Percentiles rank a stretch among this genome's conserved stretches.
phyloP scores from a whole-genome alignment of 805 yeast species.

The Spathaspora passalidarum region DNA sequence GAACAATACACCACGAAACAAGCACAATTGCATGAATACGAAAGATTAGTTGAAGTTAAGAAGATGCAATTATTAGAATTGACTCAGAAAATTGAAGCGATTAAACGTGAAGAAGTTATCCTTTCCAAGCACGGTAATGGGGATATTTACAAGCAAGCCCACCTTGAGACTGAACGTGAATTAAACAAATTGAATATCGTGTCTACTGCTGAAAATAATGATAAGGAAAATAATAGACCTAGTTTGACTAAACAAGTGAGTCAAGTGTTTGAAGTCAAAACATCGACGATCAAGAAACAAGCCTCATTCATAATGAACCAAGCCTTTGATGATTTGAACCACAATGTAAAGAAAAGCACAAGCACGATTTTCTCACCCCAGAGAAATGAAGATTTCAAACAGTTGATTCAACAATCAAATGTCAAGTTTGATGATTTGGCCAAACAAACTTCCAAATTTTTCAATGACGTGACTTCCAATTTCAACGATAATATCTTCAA shows the following conservation, averaged over 20 bases:
- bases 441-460: conserved; percentile 21
- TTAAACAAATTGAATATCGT: conserved; percentile 2
- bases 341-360: conserved; percentile 18
- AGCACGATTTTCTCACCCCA: conserved; percentile 15
- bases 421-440: conserved; percentile 22
- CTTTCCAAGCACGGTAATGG: not conserved
- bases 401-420: conserved; percentile 4
- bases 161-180: conserved; percentile 6
- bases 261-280: conserved; percentile 2
- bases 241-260: conserved; percentile 2
- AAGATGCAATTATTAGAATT: conserved; percentile 35
- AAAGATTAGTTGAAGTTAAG: conserved; percentile 32
- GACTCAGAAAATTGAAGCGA: conserved; percentile 19
- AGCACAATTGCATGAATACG: conserved; percentile 48
- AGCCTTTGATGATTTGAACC: conserved; percentile 9
- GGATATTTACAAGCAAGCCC: conserved; percentile 8
- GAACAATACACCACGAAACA: conserved; percentile 47
- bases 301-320: conserved; percentile 5
- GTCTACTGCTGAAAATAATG: not conserved
- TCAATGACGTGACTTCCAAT: conserved; percentile 17
- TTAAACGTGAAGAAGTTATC: conserved; percentile 11
- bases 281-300: conserved; percentile 5
- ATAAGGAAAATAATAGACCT: not conserved
- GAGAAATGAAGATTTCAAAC: conserved; percentile 2
- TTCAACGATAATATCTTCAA: conserved; percentile 4